Base-by-base conservation (phyloP, 2,329 filamentous ascomycete species). In the Neonectria coccinea region DNA sequence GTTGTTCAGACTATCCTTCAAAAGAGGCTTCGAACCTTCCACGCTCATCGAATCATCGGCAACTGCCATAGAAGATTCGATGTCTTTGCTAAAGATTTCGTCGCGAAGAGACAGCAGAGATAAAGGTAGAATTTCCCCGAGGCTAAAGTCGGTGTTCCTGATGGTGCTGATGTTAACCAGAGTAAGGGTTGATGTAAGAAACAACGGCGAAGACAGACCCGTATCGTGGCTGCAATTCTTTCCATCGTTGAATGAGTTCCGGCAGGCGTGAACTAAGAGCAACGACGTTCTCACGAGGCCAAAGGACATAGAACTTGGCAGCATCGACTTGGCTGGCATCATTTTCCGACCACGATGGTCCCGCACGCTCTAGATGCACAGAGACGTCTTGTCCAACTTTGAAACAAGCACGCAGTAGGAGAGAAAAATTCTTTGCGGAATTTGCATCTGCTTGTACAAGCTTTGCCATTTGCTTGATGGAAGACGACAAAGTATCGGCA, bases 321-420 rank as follows among this genome's bases (percentile, higher is more conserved):
- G 4, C 27, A 6, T 67, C 51, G 44, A 72, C 14, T 16, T 47
- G 25, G 6, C 3, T 41, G 7, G 54, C n/a, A 31, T 54, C 53
- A 10, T 45, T 53, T 45, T 25, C 41, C 7, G 54, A 27, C 11
- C 50, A 54, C 1, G 42, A 51, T 11, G 44, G 36, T 4, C 60
- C 51, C 14, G 65, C 36, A 16, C 64, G 68, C 45, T 60, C 59
- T 41, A 76, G 44, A 45, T 74, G 72, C 7, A 75, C 41, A 1
- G 67, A 22, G 8, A 77, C 50, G 16, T 74, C 75, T 29, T 67
- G 59, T n/a, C 66, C 72, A 20, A 77, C 67, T 54, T 73, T 75
- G 67, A 65, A 50, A 33, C 70, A 75, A 22, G 68, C 62, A 44
- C n/a, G 47, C 10, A 56, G n/a, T 36, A 64, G 4, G 10, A 11